Conservation (phyloP, 257 asterid genomes). For the Primulina huaijiensis region DNA sequence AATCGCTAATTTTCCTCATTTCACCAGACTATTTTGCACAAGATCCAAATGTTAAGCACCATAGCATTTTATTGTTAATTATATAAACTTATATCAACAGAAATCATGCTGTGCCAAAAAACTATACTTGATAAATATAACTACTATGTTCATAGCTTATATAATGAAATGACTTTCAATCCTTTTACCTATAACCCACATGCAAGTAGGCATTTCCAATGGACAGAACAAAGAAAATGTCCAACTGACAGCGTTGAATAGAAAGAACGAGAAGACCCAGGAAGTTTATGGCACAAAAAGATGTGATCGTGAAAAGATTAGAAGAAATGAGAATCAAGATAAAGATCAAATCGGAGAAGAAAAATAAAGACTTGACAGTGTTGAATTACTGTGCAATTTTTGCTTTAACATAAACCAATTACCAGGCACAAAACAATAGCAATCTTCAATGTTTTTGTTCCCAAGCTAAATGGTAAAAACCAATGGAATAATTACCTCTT, state of each 20-base stretch:
- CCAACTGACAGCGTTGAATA: not conserved
- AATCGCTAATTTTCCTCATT: not conserved
- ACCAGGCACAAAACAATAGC: not conserved
- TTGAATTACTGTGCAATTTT: constrained; percentile 7
- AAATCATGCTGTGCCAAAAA: not conserved
- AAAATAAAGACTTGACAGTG: constrained; percentile 2
- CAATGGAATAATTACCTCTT: constrained; percentile 57
- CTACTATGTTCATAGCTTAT: not conserved
- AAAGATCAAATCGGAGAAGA: constrained; percentile 15
- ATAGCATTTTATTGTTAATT: not conserved
- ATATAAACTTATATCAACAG: not conserved
- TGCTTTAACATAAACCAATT: not conserved
- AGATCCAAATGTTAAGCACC: not conserved
- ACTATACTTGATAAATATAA: not conserved
- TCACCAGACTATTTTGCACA: not conserved
- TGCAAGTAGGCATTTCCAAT: not conserved
- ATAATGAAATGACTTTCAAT: not conserved
- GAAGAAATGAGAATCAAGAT: constrained; percentile 9
- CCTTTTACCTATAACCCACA: not conserved
- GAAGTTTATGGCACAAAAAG: constrained; percentile 8
- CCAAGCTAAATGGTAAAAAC: not conserved
- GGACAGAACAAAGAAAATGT: not conserved
- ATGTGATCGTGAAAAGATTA: not conserved
- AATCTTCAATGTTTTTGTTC: not conserved
- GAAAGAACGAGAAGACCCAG: constrained; percentile 10